Evolutionary conservation across 1,284 basidiomycete genomes (phyloP).

Genomic region (Chalciporus sp.): DNA sequence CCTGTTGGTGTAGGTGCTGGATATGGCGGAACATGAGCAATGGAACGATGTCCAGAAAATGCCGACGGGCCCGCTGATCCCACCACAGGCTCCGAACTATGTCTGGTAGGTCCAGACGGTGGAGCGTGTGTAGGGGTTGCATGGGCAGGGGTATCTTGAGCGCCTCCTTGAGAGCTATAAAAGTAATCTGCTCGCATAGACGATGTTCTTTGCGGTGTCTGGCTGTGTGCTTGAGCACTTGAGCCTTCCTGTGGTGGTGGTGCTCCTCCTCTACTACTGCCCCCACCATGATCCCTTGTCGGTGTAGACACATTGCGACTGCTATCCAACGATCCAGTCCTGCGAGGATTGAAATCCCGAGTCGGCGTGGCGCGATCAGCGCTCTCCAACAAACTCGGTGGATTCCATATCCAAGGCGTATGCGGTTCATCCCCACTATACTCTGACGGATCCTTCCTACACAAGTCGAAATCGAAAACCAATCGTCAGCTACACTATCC

Average conservation of each 20-base stretch:
- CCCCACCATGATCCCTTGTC: conserved; percentile 24
- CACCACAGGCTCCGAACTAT: conserved; percentile 26
- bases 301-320: conserved; percentile 15
- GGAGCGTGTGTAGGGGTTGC: neutral
- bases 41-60: conserved; percentile 21
- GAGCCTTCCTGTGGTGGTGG: conserved; percentile 12
- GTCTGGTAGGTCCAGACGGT: conserved; percentile 22
- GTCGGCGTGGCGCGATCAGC: conserved; percentile 34
- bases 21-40: conserved; percentile 30
- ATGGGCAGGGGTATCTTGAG: conserved; percentile 18
- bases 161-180: conserved; percentile 10
- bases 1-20: conserved; percentile 32
- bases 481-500: conserved; percentile 8
- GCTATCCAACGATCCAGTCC: conserved; percentile 24
- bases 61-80: conserved; percentile 1
- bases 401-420: conserved; percentile 51
- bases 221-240: conserved; percentile 16
- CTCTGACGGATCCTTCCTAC: conserved; percentile 39
- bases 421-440: conserved; percentile 34
- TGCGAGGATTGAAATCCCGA: conserved; percentile 35
- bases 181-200: conserved; percentile 17
- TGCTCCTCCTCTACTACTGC: conserved; percentile 6
- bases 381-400: conserved; percentile 34
- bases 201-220: conserved; percentile 27
- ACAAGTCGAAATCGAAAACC: conserved; percentile 9